phyloP scores from a whole-genome alignment of 768 basidiomycete genomes.

The Crepidotus variabilis region DNA sequence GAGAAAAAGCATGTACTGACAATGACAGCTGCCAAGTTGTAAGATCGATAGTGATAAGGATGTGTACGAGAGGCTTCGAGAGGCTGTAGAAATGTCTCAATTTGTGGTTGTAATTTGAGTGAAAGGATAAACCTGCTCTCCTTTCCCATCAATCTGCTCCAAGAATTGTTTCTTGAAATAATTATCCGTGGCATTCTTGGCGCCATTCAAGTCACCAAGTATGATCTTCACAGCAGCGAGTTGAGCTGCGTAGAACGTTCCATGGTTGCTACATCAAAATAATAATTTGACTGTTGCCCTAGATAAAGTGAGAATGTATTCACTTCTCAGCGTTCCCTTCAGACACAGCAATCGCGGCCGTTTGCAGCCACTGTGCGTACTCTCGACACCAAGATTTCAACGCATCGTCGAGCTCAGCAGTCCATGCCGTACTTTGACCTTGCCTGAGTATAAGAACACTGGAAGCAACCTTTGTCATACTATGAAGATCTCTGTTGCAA shows the following conservation, averaged over 20 bases:
- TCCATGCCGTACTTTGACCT: slow-evolving; percentile 49
- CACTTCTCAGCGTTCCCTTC: slow-evolving; percentile 50
- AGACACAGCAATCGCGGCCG: slow-evolving; percentile 40
- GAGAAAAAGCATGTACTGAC: slow-evolving; percentile 28
- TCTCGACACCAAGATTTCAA: slow-evolving; percentile 48
- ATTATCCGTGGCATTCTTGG: slow-evolving; percentile 38
- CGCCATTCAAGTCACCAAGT: slow-evolving; percentile 46
- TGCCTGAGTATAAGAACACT: slow-evolving; percentile 52
- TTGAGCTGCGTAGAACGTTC: slow-evolving; percentile 61
- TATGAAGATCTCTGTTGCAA: slow-evolving; percentile 47
- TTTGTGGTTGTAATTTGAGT: background rate
- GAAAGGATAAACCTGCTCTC: slow-evolving; percentile 45
- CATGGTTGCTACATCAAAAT: slow-evolving; percentile 51
- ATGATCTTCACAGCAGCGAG: slow-evolving; percentile 54
- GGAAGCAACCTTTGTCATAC: slow-evolving; percentile 51
- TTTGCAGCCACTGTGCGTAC: slow-evolving; percentile 56
- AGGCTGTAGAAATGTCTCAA: slow-evolving; percentile 32
- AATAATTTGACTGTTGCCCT: background rate
- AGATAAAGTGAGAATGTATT: background rate
- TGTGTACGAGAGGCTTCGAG: slow-evolving; percentile 55
- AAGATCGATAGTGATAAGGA: slow-evolving; percentile 64
- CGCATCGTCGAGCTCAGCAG: slow-evolving; percentile 43
- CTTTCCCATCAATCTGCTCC: slow-evolving; percentile 50
- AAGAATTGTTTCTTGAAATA: slow-evolving; percentile 51
- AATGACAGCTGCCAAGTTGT: slow-evolving; percentile 69